Evolutionary conservation across 2,329 filamentous ascomycete genomes (phyloP).

Genomic region (Botrytis galanthina): DNA sequence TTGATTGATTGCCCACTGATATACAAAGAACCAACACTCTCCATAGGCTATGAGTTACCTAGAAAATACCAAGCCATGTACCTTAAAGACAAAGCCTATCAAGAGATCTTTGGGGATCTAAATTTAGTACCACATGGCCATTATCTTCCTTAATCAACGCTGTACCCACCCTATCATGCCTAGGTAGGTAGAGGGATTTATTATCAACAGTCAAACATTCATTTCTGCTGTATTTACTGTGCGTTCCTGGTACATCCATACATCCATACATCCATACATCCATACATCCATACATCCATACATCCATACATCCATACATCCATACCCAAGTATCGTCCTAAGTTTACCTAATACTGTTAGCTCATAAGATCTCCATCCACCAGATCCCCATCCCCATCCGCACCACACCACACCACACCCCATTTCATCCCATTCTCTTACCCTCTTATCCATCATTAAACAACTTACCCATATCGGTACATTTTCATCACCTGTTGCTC

Average conservation of each 20-base stretch:
- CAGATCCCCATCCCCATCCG: background rate
- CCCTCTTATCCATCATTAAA: background rate
- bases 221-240: too few relatives aligned
- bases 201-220: background rate
- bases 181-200: background rate
- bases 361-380: background rate
- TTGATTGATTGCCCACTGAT: background rate
- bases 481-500: background rate
- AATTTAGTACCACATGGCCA: background rate
- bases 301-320: too few relatives aligned
- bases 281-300: too few relatives aligned
- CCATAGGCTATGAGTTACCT: background rate
- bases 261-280: too few relatives aligned
- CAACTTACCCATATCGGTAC: background rate
- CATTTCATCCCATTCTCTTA: background rate
- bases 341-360: background rate
- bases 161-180: too few relatives aligned
- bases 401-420: too few relatives aligned
- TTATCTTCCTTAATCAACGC: background rate
- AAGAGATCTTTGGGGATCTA: background rate
- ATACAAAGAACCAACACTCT: background rate
- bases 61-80: background rate
- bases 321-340: background rate
- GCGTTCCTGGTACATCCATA: background rate
- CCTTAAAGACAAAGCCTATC: background rate